These are phyloP conservation scores for Medicago lupulina DNA, from an alignment of 306 rosid genomes.

Conservation along the genomic window DNA sequence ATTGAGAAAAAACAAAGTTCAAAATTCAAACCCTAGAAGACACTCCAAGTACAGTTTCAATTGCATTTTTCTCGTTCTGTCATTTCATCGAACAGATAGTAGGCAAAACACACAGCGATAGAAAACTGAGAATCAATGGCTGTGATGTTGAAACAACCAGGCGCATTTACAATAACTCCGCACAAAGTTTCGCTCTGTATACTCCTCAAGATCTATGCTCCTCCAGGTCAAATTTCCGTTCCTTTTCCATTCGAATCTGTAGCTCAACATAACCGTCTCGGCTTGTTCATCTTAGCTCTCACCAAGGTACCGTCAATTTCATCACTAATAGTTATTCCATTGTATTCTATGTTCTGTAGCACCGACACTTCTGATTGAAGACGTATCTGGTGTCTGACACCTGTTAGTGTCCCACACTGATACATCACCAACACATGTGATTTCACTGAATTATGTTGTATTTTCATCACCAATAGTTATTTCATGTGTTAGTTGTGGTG, in stretches of 20 bases:
- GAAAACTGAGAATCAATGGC: conserved; percentile 48
- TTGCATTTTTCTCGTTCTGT: conserved; percentile 12
- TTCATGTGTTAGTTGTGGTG: too few species aligned
- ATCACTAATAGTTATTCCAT: not conserved
- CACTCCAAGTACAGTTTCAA: not conserved
- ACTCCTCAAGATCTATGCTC: conserved; percentile 81
- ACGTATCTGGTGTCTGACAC: too few species aligned
- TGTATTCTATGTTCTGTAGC: not conserved
- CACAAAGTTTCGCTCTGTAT: conserved; percentile 91
- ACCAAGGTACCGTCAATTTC: conserved; percentile 55
- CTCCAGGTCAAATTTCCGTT: conserved; percentile 66
- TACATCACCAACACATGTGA: too few species aligned
- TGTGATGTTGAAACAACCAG: conserved; percentile 70
- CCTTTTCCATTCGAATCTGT: conserved; percentile 82
- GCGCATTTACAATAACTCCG: conserved; percentile 78
- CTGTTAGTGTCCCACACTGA: too few species aligned
- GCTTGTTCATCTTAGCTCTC: conserved; percentile 76
- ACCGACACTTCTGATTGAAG: too few species aligned
- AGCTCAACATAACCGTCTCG: conserved; percentile 83
- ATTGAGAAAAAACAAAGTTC: not conserved
- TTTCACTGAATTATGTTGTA: too few species aligned
- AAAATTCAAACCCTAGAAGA: conserved; percentile 40
- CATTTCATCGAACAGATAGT: conserved; percentile 29
- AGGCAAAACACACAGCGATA: not conserved
- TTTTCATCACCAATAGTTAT: too few species aligned